phyloP scores from a whole-genome alignment of 352 stramenopile species.

The Phytophthora capsici region DNA sequence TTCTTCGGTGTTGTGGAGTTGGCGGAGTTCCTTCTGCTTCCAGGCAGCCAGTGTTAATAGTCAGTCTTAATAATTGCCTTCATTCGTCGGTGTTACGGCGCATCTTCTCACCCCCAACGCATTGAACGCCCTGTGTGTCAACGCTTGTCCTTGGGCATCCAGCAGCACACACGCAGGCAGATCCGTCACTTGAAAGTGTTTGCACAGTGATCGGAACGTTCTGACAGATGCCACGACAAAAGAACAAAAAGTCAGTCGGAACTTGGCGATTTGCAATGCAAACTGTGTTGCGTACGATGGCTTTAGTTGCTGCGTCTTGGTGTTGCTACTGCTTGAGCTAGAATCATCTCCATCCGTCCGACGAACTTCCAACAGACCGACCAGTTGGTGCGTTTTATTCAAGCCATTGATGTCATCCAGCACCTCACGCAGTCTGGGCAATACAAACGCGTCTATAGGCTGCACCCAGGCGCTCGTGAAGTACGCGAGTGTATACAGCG shows the following conservation, averaged over 20 bases:
- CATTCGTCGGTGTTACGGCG: not conserved
- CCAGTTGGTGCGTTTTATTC: conserved; percentile 6
- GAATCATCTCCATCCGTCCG: not conserved
- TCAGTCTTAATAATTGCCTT: not conserved
- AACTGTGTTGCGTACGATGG: conserved; percentile 21
- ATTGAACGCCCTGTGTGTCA: conserved; percentile 16
- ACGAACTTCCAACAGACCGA: conserved; percentile 39
- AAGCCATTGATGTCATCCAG: conserved; percentile 17
- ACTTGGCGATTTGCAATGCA: not conserved
- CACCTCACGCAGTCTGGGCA: conserved; percentile 25
- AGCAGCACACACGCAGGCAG: conserved; percentile 46
- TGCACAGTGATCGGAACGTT: conserved; percentile 49
- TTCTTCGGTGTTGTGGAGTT: conserved; percentile 9
- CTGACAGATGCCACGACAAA: conserved; percentile 19
- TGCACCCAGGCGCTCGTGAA: conserved; percentile 56
- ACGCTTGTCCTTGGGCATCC: conserved; percentile 27
- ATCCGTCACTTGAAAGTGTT: conserved; percentile 45
- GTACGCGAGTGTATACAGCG: conserved; percentile 51
- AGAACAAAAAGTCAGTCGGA: not conserved
- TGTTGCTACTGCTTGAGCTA: not conserved
- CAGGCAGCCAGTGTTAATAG: not conserved
- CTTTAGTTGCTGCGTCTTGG: conserved; percentile 30
- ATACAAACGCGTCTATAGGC: conserved; percentile 40
- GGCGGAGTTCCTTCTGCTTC: conserved; percentile 17
- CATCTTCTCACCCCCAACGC: conserved; percentile 14